Percentiles rank a stretch among this genome's conserved stretches.
These are phyloP conservation scores for Zancudomyces culisetae DNA, from an alignment of 371 early-diverging fungal species.

Conservation along the genomic window DNA sequence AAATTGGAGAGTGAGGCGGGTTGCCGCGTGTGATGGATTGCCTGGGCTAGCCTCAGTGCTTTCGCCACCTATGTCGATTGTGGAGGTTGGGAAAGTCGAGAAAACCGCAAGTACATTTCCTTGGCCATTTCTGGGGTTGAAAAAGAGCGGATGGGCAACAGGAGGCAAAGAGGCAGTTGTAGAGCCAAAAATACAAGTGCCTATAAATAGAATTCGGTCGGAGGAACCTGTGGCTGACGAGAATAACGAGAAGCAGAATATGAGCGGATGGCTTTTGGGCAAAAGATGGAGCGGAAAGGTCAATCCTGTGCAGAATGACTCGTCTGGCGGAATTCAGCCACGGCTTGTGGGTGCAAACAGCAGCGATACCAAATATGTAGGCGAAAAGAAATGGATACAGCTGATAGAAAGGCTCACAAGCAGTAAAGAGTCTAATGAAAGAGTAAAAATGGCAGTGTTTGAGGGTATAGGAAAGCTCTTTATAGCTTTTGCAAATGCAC, in stretches of 20 bases:
- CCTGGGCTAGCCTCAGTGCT: conserved; percentile 23
- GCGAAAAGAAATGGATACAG: conserved; percentile 22
- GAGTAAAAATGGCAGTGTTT: conserved; percentile 21
- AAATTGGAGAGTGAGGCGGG: conserved; percentile 24
- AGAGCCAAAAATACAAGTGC: not conserved
- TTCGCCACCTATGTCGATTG: not conserved
- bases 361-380: not conserved
- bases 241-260: not conserved
- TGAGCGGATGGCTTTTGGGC: not conserved
- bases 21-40: conserved; percentile 19
- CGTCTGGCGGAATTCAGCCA: not conserved
- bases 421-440: conserved; percentile 20
- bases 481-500: conserved; percentile 16
- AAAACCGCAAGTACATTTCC: not conserved
- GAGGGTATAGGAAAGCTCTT: conserved; percentile 19
- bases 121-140: not conserved
- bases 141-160: not conserved
- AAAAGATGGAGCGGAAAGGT: not conserved
- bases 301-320: not conserved
- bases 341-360: not conserved
- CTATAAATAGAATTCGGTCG: not conserved
- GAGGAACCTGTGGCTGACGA: not conserved
- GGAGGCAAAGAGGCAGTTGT: not conserved
- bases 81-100: not conserved
- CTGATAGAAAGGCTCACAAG: conserved; percentile 17